These are phyloP conservation scores for Allomyces macrogynus DNA, from an alignment of 192 early-diverging fungal species.

Conservation along the genomic window DNA sequence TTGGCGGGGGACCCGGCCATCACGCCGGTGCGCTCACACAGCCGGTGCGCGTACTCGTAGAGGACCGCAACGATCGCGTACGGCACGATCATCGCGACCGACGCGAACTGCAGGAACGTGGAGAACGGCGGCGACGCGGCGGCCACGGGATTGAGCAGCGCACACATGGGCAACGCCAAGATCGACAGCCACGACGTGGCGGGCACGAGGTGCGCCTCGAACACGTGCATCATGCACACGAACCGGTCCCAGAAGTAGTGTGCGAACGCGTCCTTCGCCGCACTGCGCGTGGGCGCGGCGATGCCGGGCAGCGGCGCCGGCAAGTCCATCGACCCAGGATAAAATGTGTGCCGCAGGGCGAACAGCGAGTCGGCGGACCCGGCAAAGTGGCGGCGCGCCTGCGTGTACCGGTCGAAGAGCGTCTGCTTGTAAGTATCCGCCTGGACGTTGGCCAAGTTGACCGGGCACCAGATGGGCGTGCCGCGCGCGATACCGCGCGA, in stretches of 20 bases:
- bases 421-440: conserved; percentile 25
- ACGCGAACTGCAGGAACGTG: background rate
- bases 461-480: conserved; percentile 49
- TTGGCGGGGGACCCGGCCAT: background rate
- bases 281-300: conserved; percentile 1
- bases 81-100: background rate
- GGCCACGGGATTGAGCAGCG: background rate
- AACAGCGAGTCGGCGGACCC: conserved; percentile 52
- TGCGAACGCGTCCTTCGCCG: conserved; percentile 7
- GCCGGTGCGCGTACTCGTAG: background rate
- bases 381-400: conserved; percentile 52
- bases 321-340: conserved; percentile 2
- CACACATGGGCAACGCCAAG: conserved; percentile 12
- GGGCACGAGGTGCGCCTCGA: conserved; percentile 29
- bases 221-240: conserved; percentile 15
- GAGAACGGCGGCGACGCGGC: background rate
- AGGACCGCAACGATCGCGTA: background rate
- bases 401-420: conserved; percentile 38
- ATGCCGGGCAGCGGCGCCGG: conserved; percentile 1
- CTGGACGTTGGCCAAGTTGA: conserved; percentile 37
- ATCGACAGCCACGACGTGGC: conserved; percentile 29
- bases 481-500: conserved; percentile 42
- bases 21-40: background rate
- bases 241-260: conserved; percentile 16
- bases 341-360: conserved; percentile 15